These are phyloP conservation scores for Ceratocystis cacaofunesta DNA, from an alignment of 2,329 filamentous ascomycete species.

Conservation along the genomic window DNA sequence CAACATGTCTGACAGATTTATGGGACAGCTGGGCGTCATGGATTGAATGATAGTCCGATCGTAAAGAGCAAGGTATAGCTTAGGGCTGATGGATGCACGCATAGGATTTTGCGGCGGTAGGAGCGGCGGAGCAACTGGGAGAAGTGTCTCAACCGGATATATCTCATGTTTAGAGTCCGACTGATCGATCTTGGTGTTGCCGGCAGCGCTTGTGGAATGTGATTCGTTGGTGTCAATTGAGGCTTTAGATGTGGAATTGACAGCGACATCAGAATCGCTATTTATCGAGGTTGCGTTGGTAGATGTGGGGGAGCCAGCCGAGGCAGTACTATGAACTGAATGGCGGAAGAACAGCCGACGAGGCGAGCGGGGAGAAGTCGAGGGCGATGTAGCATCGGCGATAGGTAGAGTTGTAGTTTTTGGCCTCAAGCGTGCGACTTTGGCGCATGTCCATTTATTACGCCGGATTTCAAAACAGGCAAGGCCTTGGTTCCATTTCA, in stretches of 20 bases:
- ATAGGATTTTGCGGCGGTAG: constrained; percentile 61
- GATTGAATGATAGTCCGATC: constrained; percentile 71
- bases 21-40: constrained; percentile 70
- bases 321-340: constrained; percentile 27
- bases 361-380: constrained; percentile 31
- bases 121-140: constrained; percentile 60
- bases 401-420: constrained; percentile 24
- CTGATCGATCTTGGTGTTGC: not conserved
- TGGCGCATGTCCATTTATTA: constrained; percentile 75
- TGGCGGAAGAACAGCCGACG: constrained; percentile 38
- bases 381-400: constrained; percentile 20
- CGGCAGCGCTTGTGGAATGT: constrained; percentile 1
- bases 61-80: constrained; percentile 69
- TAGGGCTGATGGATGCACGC: constrained; percentile 58
- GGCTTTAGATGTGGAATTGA: constrained; percentile 28
- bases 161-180: not conserved
- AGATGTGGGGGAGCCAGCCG: constrained; percentile 19
- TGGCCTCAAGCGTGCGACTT: constrained; percentile 38
- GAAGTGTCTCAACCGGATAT: constrained; percentile 43
- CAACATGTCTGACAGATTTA: constrained; percentile 72
- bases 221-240: constrained; percentile 26
- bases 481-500: constrained; percentile 66
- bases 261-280: constrained; percentile 23
- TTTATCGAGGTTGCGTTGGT: constrained; percentile 15
- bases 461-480: constrained; percentile 64